Base-by-base conservation (phyloP, 1,284 basidiomycete genomes). In the Cryptococcus jaspeensis region DNA sequence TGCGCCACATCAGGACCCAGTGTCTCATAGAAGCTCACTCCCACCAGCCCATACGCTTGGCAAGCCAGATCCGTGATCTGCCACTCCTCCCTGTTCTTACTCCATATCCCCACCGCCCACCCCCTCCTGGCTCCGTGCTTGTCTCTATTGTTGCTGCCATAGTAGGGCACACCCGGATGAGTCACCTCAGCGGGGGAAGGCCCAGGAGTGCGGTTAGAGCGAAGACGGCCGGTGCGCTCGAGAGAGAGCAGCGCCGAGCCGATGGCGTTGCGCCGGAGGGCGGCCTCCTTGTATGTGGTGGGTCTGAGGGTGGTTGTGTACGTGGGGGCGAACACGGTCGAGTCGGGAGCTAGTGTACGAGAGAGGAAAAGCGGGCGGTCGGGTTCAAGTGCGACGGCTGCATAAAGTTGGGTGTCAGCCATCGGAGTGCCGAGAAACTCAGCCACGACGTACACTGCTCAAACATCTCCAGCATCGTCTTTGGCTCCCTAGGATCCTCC, bases 11-110 rank as follows among this genome's bases (percentile, higher is more conserved):
- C 87, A 61, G 85, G 86, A 4, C 94, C 94, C 46, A 96, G 80
- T 0, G 92, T 95, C 71, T 96, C 92, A 76, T 97, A 97, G 60
- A 97, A 80, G 68, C 87, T 87, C 57, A 94, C 90, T 18, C 85
- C 82, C 36, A 93, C 87, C 71, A 89, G 87, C n/a, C 82, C 81
- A 73, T 94, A 95, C 9, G 86, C 87, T 56, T 89, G 85, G 56
- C 86, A 79, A 12, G 89, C 88, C 52, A 91, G 80, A 67, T 92
- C 91, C 49, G 92, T 81, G 42, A 94, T 79, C 77, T 95, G 92
- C 93, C 94, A 97, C 79, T 94, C 94, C 87, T 79, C 78, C 36
- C 79, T 66, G 61, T 81, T 81, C 50, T 64, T 64, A 49, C 65
- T 70, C 80, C 80, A 81, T 39, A 80, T 63, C 40, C 77, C 79